These are phyloP conservation scores for Aegle marmelos DNA, from an alignment of 345 rosid species.

Conservation along the genomic window DNA sequence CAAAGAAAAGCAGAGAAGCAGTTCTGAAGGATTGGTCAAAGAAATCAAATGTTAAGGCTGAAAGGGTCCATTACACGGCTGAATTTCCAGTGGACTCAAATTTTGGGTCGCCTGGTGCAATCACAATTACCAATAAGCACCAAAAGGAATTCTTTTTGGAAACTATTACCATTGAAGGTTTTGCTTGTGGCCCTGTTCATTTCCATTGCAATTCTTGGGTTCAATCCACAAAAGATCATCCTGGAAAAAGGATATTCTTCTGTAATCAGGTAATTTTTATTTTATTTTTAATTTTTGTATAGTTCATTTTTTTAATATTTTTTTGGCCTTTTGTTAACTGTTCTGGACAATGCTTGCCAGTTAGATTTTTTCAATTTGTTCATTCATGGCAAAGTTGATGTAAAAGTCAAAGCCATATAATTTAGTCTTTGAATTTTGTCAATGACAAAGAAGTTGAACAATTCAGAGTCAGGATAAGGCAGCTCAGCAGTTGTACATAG, in stretches of 20 bases:
- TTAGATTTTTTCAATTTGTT: not conserved
- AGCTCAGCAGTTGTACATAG: not conserved
- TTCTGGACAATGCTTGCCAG: constrained; percentile 5
- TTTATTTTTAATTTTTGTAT: not conserved
- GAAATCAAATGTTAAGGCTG: constrained; percentile 70
- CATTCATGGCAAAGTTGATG: not conserved
- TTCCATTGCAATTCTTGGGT: constrained; percentile 98
- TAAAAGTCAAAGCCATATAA: constrained; percentile 16
- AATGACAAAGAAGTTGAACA: constrained; percentile 18
- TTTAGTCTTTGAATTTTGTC: constrained; percentile 9
- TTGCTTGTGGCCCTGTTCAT: constrained; percentile 77
- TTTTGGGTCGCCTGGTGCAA: constrained; percentile 89
- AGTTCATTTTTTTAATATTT: not conserved
- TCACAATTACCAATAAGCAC: constrained; percentile 80
- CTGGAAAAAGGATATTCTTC: constrained; percentile 72
- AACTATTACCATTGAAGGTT: constrained; percentile 82
- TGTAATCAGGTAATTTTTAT: constrained; percentile 61
- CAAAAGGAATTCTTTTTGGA: constrained; percentile 88
- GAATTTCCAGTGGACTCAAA: constrained; percentile 70
- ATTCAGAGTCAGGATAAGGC: constrained; percentile 14
- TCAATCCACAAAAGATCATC: constrained; percentile 65
- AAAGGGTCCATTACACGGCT: constrained; percentile 82
- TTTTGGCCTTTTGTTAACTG: not conserved
- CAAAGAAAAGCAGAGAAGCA: constrained; percentile 73
- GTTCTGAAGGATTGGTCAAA: constrained; percentile 80